Percentiles rank a stretch among this genome's conserved stretches.
phyloP scores from a whole-genome alignment of 805 yeast genomes.

The Candida palmyrensis region DNA sequence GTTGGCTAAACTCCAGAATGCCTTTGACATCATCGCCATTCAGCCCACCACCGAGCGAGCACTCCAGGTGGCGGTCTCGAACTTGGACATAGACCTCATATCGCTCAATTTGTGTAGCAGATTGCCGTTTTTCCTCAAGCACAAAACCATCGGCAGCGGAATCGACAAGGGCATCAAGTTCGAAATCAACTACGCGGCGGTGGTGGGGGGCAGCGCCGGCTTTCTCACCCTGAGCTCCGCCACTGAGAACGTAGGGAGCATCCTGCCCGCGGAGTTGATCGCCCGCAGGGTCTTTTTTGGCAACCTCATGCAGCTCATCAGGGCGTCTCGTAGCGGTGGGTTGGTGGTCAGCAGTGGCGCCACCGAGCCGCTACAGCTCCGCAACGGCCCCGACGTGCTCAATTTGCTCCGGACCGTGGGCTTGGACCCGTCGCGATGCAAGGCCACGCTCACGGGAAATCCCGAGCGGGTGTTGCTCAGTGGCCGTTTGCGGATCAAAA shows the following conservation, averaged over 20 bases:
- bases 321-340: conserved; percentile 82
- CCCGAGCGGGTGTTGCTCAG: conserved; percentile 63
- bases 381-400: conserved; percentile 65
- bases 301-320: conserved; percentile 65
- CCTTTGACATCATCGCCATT: conserved; percentile 78
- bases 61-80: conserved; percentile 65
- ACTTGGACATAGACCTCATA: conserved; percentile 76
- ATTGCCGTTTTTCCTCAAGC: conserved; percentile 73
- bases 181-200: conserved; percentile 66
- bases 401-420: conserved; percentile 68
- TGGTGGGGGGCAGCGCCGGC: conserved; percentile 38
- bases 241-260: conserved; percentile 11
- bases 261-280: conserved; percentile 22
- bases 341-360: conserved; percentile 79
- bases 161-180: conserved; percentile 76
- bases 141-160: conserved; percentile 80
- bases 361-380: conserved; percentile 43
- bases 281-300: conserved; percentile 60
- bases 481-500: conserved; percentile 67
- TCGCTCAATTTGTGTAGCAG: conserved; percentile 63
- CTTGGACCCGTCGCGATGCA: conserved; percentile 56
- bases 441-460: conserved; percentile 51
- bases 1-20: conserved; percentile 39
- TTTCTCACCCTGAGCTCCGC: conserved; percentile 14
- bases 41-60: conserved; percentile 79